Percentiles rank a stretch among this genome's conserved stretches.
Evolutionary conservation across 2,329 filamentous ascomycete genomes (phyloP).

Genomic region (Cladobotryum protrusum): DNA sequence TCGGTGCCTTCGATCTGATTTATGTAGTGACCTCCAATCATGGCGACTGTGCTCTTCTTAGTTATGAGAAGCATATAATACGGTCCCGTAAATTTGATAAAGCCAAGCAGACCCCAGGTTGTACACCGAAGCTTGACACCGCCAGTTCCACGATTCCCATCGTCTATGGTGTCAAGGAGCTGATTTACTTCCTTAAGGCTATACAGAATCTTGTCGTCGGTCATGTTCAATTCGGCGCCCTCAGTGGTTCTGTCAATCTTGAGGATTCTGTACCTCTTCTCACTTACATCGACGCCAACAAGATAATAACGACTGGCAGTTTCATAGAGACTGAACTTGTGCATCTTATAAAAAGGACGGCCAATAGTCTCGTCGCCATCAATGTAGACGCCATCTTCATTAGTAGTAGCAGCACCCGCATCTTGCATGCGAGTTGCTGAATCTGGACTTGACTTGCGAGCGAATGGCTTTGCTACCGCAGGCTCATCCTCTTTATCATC

Average conservation of each 20-base stretch:
- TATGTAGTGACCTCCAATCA: conserved; percentile 92
- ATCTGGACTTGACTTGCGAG: conserved; percentile 49
- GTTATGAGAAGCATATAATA: conserved; percentile 98
- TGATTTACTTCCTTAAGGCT: conserved; percentile 87
- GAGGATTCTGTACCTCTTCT: conserved; percentile 81
- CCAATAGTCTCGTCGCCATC: conserved; percentile 1
- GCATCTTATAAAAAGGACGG: conserved; percentile 61
- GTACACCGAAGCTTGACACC: conserved; percentile 85
- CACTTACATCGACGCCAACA: conserved; percentile 84
- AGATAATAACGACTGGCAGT: conserved; percentile 91
- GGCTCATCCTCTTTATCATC: conserved; percentile 55
- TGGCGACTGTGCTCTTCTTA: conserved; percentile 90
- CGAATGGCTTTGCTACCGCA: conserved; percentile 51
- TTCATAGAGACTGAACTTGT: conserved; percentile 97
- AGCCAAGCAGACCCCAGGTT: conserved; percentile 89
- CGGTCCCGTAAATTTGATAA: conserved; percentile 89
- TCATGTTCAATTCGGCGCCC: conserved; percentile 68
- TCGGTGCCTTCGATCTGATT: conserved; percentile 95
- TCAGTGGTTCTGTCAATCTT: conserved; percentile 91
- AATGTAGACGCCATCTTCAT: conserved; percentile 21
- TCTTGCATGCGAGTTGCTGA: conserved; percentile 24
- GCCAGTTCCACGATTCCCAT: conserved; percentile 86
- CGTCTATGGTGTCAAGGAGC: conserved; percentile 87
- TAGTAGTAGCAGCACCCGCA: conserved; percentile 4
- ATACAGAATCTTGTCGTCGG: conserved; percentile 93